A percentile compares a stretch with the other conserved stretches of the same genome.
Conservation (phyloP, 306 rosid species). For the Dalbergia cultrata region DNA sequence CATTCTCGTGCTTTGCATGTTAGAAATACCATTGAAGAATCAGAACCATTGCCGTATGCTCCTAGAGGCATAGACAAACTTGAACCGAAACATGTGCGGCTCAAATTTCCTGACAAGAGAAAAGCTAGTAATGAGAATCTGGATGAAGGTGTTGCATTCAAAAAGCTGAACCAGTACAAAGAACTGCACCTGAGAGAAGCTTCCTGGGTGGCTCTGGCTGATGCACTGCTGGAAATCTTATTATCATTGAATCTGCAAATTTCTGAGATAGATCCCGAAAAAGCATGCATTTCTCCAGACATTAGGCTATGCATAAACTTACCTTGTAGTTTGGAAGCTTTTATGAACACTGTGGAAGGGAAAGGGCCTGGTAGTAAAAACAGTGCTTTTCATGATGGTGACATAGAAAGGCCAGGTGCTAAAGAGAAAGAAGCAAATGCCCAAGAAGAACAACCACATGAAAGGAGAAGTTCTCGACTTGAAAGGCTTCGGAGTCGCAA, state of each 20-base stretch:
- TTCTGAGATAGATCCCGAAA: slow-evolving; percentile 52
- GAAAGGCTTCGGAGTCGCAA: slow-evolving; percentile 97
- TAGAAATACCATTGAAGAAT: slow-evolving; percentile 80
- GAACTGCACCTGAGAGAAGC: slow-evolving; percentile 74
- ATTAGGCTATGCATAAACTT: slow-evolving; percentile 66
- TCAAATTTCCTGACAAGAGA: slow-evolving; percentile 85
- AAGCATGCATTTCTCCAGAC: slow-evolving; percentile 71
- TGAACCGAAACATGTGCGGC: slow-evolving; percentile 90
- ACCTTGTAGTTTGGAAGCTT: slow-evolving; percentile 65
- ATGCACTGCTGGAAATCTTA: slow-evolving; percentile 76
- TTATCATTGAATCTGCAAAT: slow-evolving; percentile 55
- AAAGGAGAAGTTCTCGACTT: slow-evolving; percentile 94
- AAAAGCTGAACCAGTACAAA: slow-evolving; percentile 78
- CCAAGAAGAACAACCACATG: slow-evolving; percentile 87
- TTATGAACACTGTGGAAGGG: slow-evolving; percentile 55
- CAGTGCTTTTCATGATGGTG: slow-evolving; percentile 56
- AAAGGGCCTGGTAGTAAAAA: slow-evolving; percentile 58
- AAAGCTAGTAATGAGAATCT: slow-evolving; percentile 66
- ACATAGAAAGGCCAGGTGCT: slow-evolving; percentile 56
- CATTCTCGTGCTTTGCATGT: slow-evolving; percentile 95
- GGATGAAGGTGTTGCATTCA: slow-evolving; percentile 64
- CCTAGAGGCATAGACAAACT: slow-evolving; percentile 98
- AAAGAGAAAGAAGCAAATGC: slow-evolving; percentile 75
- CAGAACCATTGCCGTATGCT: slow-evolving; percentile 82
- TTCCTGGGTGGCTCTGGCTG: slow-evolving; percentile 87